Conservation (phyloP, 495 filamentous ascomycete species). For the Annulohypoxylon maeteangense region DNA sequence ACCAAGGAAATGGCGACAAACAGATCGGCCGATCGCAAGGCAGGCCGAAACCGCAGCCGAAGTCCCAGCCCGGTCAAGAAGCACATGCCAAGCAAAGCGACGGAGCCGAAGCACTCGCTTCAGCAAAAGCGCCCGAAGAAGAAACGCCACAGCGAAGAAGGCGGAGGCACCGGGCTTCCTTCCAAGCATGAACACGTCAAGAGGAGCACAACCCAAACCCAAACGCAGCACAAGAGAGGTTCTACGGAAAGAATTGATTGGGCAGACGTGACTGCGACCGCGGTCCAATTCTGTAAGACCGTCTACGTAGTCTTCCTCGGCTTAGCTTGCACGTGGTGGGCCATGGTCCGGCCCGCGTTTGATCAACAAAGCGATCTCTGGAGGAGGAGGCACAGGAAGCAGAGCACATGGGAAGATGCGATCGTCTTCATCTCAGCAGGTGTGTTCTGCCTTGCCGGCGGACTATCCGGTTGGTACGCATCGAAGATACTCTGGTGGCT, state of each 20-base stretch:
- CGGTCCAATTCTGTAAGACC: slow-evolving; percentile 24
- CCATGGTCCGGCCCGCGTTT: slow-evolving; percentile 42
- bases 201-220: slow-evolving; percentile 1
- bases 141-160: slow-evolving; percentile 34
- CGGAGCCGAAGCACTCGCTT: slow-evolving; percentile 32
- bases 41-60: slow-evolving; percentile 15
- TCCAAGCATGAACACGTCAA: slow-evolving; percentile 25
- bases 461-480: slow-evolving; percentile 28
- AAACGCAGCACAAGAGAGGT: slow-evolving; percentile 12
- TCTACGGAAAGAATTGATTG: neutral
- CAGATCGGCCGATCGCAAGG: slow-evolving; percentile 26
- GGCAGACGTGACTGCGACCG: neutral
- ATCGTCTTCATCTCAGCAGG: slow-evolving; percentile 35
- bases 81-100: slow-evolving; percentile 10
- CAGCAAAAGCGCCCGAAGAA: slow-evolving; percentile 22
- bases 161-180: slow-evolving; percentile 31
- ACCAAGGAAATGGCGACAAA: slow-evolving; percentile 30
- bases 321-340: slow-evolving; percentile 43
- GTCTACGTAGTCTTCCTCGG: slow-evolving; percentile 31
- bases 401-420: slow-evolving; percentile 45
- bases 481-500: slow-evolving; percentile 24
- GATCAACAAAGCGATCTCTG: slow-evolving; percentile 44
- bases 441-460: slow-evolving; percentile 30
- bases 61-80: slow-evolving; percentile 32
- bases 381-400: slow-evolving; percentile 37